Conservation (phyloP, 1,139 yeast species). For the Yamadazyma diddensiae region DNA sequence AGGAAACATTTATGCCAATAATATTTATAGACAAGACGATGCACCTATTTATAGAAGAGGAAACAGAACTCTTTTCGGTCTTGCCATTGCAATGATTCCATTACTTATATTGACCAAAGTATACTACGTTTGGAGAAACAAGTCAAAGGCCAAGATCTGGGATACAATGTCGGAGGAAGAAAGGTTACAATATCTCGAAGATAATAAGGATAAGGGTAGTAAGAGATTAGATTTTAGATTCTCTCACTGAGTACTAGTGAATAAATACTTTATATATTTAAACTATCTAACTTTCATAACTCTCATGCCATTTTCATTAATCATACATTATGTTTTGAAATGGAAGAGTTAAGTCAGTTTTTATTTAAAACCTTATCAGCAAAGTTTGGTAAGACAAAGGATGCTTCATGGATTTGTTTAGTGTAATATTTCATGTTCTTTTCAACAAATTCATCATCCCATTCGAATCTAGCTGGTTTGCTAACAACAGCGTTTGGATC, state of each 20-base stretch:
- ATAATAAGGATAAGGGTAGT: conserved; percentile 50
- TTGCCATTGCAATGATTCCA: conserved; percentile 18
- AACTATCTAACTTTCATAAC: background rate
- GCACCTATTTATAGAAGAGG: conserved; percentile 59
- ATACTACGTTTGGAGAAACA: conserved; percentile 50
- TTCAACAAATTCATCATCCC: conserved; percentile 61
- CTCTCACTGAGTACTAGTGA: conserved; percentile 14
- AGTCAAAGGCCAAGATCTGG: conserved; percentile 46
- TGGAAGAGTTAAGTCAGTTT: conserved; percentile 12
- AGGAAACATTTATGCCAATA: conserved; percentile 49
- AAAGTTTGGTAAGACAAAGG: conserved; percentile 87
- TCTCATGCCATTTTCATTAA: conserved; percentile 5
- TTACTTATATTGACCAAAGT: conserved; percentile 20
- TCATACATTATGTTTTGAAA: conserved; percentile 6
- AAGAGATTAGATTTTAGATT: conserved; percentile 53
- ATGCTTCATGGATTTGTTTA: conserved; percentile 73
- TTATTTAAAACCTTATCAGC: conserved; percentile 49
- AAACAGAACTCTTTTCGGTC: conserved; percentile 27
- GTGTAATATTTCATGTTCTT: conserved; percentile 76
- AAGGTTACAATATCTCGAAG: conserved; percentile 38
- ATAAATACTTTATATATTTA: background rate
- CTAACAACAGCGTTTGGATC: conserved; percentile 60
- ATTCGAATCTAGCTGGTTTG: conserved; percentile 62
- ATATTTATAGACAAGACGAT: conserved; percentile 56
- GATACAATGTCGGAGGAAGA: conserved; percentile 44